phyloP scores from a whole-genome alignment of 1,284 basidiomycete genomes.

The Pyrrhoderma noxium region DNA sequence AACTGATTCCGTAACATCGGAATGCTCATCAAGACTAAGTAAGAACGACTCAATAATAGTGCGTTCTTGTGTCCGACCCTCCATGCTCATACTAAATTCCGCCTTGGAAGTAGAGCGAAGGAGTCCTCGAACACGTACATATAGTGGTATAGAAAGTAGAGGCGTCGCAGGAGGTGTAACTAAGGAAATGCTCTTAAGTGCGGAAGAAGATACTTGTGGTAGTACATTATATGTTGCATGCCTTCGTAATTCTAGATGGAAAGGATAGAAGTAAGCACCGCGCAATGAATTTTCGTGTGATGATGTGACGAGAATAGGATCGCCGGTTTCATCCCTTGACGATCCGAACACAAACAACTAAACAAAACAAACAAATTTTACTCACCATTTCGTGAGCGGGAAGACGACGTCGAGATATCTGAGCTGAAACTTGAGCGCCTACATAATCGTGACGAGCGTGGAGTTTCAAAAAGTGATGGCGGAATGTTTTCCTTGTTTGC shows the following conservation, averaged over 20 bases:
- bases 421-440: slow-evolving; percentile 17
- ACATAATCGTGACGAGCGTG: slow-evolving; percentile 25
- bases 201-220: slow-evolving; percentile 32
- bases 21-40: slow-evolving; percentile 25
- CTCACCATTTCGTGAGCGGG: slow-evolving; percentile 13
- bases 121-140: slow-evolving; percentile 57
- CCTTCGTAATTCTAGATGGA: slow-evolving; percentile 29
- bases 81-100: slow-evolving; percentile 36
- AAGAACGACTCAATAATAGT: slow-evolving; percentile 44
- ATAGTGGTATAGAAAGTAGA: slow-evolving; percentile 46
- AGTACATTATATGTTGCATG: slow-evolving; percentile 38
- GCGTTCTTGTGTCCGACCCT: slow-evolving; percentile 60
- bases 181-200: slow-evolving; percentile 38
- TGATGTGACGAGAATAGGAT: slow-evolving; percentile 1
- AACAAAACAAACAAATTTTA: slow-evolving; percentile 1
- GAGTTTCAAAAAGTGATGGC: slow-evolving; percentile 40
- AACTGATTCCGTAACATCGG: slow-evolving; percentile 29
- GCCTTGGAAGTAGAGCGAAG: slow-evolving; percentile 62
- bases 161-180: slow-evolving; percentile 55
- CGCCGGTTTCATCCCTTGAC: not conserved
- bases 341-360: not conserved
- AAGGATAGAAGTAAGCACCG: slow-evolving; percentile 14
- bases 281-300: not conserved
- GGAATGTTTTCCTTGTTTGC: slow-evolving; percentile 72
- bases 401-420: slow-evolving; percentile 5